These are phyloP conservation scores for Boletellus deceptivus DNA, from an alignment of 1,284 basidiomycete genomes.

Conservation along the genomic window DNA sequence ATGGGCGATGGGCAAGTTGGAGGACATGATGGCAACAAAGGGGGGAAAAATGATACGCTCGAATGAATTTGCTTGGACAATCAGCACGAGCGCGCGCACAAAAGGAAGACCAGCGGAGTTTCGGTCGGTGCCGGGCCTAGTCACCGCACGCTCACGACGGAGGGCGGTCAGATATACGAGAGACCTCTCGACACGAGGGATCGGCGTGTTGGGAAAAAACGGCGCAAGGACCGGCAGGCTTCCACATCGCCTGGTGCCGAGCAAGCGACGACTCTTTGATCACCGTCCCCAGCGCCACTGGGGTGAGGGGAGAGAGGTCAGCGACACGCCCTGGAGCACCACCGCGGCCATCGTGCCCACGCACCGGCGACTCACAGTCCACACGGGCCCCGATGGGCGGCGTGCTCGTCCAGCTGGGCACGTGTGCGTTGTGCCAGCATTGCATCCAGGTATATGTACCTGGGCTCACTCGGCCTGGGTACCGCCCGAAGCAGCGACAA, in stretches of 20 bases:
- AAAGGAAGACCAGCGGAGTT: conserved; percentile 32
- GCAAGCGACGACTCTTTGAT: too few relatives aligned
- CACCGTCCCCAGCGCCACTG: too few relatives aligned
- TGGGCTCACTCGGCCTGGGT: too few relatives aligned
- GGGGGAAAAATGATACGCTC: conserved; percentile 20
- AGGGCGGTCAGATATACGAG: neutral
- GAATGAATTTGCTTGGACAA: conserved; percentile 21
- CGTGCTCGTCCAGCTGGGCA: neutral
- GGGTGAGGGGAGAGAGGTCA: too few relatives aligned
- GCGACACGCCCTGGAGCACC: too few relatives aligned
- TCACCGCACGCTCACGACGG: neutral
- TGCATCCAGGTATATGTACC: neutral
- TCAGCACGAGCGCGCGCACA: conserved; percentile 22
- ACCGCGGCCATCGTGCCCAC: neutral
- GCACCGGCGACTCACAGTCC: neutral
- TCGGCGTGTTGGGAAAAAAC: neutral
- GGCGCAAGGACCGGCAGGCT: too few relatives aligned
- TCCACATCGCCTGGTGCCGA: too few relatives aligned
- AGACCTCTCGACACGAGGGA: neutral
- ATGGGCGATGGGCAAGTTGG: conserved; percentile 45
- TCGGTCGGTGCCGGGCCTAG: conserved; percentile 28
- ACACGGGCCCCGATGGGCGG: too few relatives aligned
- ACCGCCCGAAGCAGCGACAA: neutral
- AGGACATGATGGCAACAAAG: conserved; percentile 44
- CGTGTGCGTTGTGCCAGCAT: neutral